Evolutionary conservation across 352 stramenopile species (phyloP).

Genomic region (Phytopythium kandeliae): DNA sequence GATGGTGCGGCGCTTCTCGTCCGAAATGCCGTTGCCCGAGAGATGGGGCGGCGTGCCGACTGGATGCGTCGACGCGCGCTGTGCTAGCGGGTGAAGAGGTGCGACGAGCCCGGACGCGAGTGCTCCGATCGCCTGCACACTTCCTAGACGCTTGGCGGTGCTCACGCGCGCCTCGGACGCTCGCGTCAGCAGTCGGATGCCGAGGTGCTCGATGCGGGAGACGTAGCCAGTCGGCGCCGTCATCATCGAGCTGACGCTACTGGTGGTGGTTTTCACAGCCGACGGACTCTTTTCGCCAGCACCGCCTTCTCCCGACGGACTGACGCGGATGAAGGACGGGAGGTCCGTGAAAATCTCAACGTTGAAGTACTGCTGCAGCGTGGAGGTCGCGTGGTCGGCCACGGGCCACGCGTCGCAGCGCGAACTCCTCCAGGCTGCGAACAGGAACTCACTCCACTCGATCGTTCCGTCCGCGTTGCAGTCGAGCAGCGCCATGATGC

Average conservation of each 20-base stretch:
- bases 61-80: neutral
- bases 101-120: neutral
- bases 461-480: conserved; percentile 25
- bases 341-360: conserved; percentile 40
- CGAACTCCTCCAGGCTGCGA: conserved; percentile 25
- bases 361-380: conserved; percentile 21
- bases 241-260: neutral
- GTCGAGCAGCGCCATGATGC: conserved; percentile 27
- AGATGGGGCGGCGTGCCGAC: neutral
- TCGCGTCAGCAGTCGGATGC: conserved; percentile 29
- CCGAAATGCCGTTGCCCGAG: conserved; percentile 15
- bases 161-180: conserved; percentile 30
- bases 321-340: conserved; percentile 27
- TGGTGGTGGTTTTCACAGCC: neutral
- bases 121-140: neutral
- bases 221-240: conserved; percentile 6
- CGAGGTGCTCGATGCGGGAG: conserved; percentile 35
- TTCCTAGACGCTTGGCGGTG: conserved; percentile 8
- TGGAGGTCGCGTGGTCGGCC: conserved; percentile 1
- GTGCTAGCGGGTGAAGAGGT: neutral
- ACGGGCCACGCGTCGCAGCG: conserved; percentile 4
- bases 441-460: conserved; percentile 47
- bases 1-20: conserved; percentile 18
- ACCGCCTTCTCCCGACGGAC: conserved; percentile 3
- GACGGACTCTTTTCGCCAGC: neutral